A percentile compares a stretch with the other conserved stretches of the same genome.
Evolutionary conservation across 2,329 filamentous ascomycete species (phyloP).

Genomic region (Diaporthe citrichinensis): DNA sequence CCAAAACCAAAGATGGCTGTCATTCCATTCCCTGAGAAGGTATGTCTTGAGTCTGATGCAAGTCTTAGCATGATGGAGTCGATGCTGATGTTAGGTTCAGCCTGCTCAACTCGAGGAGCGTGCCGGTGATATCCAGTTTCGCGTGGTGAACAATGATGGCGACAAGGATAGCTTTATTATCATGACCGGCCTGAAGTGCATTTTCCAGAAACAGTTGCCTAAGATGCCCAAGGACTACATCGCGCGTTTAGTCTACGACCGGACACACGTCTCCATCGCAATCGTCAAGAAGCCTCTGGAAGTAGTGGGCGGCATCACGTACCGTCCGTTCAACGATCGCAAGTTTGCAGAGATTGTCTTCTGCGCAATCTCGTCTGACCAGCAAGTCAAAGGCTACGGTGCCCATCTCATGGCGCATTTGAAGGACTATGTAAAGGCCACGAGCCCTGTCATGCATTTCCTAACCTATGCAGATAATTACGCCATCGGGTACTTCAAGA

Average conservation of each 20-base stretch:
- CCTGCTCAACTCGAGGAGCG: slow-evolving; percentile 94
- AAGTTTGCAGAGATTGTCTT: slow-evolving; percentile 99
- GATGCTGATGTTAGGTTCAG: slow-evolving; percentile 57
- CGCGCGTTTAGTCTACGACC: slow-evolving; percentile 95
- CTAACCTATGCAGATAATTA: slow-evolving; percentile 99
- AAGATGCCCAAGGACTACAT: slow-evolving; percentile 99
- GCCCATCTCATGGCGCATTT: slow-evolving; percentile 98
- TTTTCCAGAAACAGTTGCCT: slow-evolving; percentile 97
- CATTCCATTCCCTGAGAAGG: slow-evolving; percentile 92
- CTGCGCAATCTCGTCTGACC: slow-evolving; percentile 96
- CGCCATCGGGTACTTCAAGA: slow-evolving; percentile 98
- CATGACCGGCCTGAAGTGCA: slow-evolving; percentile 94
- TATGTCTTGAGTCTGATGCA: slow-evolving; percentile 51
- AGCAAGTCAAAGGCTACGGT: slow-evolving; percentile 98
- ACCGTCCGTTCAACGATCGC: slow-evolving; percentile 91
- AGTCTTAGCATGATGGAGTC: background rate
- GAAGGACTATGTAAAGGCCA: slow-evolving; percentile 98
- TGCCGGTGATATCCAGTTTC: slow-evolving; percentile 94
- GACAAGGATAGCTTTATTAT: slow-evolving; percentile 91
- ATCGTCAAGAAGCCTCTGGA: slow-evolving; percentile 97
- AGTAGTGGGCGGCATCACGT: slow-evolving; percentile 97
- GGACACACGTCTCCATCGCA: slow-evolving; percentile 94
- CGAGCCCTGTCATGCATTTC: slow-evolving; percentile 98
- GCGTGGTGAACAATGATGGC: slow-evolving; percentile 97
- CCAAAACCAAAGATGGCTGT: slow-evolving; percentile 70